Conservation (phyloP, 305 asterid genomes). For the Fraxinus paxiana region DNA sequence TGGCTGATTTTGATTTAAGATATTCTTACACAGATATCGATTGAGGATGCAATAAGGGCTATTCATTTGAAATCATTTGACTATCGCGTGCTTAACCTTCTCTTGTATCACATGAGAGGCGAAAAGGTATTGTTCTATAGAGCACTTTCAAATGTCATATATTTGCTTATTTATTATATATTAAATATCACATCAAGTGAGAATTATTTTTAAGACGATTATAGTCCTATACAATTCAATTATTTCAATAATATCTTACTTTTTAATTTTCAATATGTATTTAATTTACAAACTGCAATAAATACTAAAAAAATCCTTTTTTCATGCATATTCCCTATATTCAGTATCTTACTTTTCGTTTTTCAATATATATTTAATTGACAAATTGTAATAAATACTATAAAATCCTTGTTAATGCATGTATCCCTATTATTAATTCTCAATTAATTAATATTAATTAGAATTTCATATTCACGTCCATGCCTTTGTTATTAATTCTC, state of each 20-base stretch:
- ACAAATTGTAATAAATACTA: background rate
- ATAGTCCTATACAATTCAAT: background rate
- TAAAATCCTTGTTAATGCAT: background rate
- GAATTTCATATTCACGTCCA: background rate
- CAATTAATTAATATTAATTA: background rate
- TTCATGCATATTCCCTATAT: background rate
- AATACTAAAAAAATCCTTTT: background rate
- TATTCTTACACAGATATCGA: slow-evolving; percentile 45
- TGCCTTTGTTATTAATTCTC: background rate
- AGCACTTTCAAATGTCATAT: background rate
- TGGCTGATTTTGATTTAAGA: slow-evolving; percentile 28
- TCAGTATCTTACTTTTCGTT: background rate
- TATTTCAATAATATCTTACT: background rate
- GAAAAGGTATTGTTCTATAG: slow-evolving; percentile 50
- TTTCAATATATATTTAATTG: background rate
- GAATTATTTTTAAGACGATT: background rate
- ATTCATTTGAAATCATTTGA: slow-evolving; percentile 85
- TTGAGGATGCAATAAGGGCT: slow-evolving; percentile 74
- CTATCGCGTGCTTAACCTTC: slow-evolving; percentile 80
- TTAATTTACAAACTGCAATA: background rate
- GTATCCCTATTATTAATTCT: background rate
- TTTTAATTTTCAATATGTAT: too few relatives aligned
- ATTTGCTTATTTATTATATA: background rate
- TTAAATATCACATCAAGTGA: background rate
- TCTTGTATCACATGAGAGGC: slow-evolving; percentile 65